Percentiles rank a stretch among this genome's conserved stretches.
phyloP scores from a whole-genome alignment of 2,329 filamentous ascomycete species.

The Escovopsis weberi region DNA sequence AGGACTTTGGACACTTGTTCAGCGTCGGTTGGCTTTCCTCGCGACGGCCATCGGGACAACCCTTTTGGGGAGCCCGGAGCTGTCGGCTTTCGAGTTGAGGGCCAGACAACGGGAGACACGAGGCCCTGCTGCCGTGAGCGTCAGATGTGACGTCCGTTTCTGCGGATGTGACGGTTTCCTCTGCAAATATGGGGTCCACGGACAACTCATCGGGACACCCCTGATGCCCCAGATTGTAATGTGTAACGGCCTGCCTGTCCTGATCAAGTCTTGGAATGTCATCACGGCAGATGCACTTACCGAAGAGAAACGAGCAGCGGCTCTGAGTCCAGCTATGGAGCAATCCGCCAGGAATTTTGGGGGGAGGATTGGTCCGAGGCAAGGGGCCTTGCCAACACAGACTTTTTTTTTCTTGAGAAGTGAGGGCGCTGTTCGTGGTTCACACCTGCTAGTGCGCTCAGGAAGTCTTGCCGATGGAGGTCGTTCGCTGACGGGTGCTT shows the following conservation, averaged over 20 bases:
- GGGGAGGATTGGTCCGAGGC: too few species aligned
- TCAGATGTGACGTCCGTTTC: conserved; percentile 10
- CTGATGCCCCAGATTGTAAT: conserved; percentile 12
- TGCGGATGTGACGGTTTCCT: conserved; percentile 38
- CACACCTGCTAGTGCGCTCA: too few species aligned
- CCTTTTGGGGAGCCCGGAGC: conserved; percentile 12
- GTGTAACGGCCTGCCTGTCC: conserved; percentile 12
- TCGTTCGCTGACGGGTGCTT: too few species aligned
- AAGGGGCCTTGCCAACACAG: too few species aligned
- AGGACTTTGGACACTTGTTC: conserved; percentile 39
- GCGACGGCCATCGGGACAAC: conserved; percentile 21
- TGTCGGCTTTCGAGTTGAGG: conserved; percentile 25
- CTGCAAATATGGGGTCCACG: conserved; percentile 25
- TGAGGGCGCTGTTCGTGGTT: too few species aligned
- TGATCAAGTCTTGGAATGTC: conserved; percentile 18
- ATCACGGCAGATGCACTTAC: too few species aligned
- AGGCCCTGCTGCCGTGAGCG: conserved; percentile 14
- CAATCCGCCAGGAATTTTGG: too few species aligned
- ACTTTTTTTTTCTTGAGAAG: too few species aligned
- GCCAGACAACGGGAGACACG: conserved; percentile 23
- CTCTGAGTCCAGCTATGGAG: too few species aligned
- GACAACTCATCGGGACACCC: conserved; percentile 18
- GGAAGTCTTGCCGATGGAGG: too few species aligned
- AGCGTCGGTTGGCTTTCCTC: conserved; percentile 39
- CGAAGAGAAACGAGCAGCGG: conserved; percentile 4